Base-by-base conservation (phyloP, 441 rosid species). In the Eugenia klotzschiana region DNA sequence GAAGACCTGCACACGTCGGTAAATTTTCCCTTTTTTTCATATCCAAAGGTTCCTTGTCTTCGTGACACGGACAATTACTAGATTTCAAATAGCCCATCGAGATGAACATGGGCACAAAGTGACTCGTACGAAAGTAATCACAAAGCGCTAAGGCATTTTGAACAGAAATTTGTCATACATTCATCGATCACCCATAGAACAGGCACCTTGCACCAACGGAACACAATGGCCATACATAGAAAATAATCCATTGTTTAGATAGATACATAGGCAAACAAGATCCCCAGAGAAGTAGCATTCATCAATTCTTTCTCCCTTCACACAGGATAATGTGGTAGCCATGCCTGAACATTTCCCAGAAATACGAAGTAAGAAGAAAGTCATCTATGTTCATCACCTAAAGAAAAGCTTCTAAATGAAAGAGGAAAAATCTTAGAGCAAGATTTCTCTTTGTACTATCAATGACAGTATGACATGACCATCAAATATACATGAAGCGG, bases 241-340 rank as follows among this genome's bases (percentile, higher is more conserved):
- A 64, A 18, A 33, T 10, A 64, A 64, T 64, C 77, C 77, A 64
- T 64, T 13, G 2, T 33, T 33, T 33, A 64, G 7, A 18, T 9
- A 20, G 25, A 64, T 13, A 33, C n/a, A 56, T 12, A 64, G 25
- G 77, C 1, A 0, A 64, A 64, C 8, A 60, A 33, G n/a, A 4
- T 33, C 46, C 46, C 77, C 25, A 8, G 23, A 18, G 46, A 33
- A 64, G 77, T 46, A 33, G 77, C 77, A 64, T 33, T 64, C 77
- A 69, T 93, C 89, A 97, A 85, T 97, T 95, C 93, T 97, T 97
- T 86, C 98, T 91, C 86, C 98, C 98, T 84, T 97, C 98, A 11
- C 87, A 83, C 84, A 95, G 85, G 90, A 96, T 95, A 51, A 95
- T 88, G 88, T 94, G 99, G 86, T 95, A 93, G 23, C 99, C 98